Base-by-base conservation (phyloP, 2,329 filamentous ascomycete species). In the Tolypocladium nubicola region DNA sequence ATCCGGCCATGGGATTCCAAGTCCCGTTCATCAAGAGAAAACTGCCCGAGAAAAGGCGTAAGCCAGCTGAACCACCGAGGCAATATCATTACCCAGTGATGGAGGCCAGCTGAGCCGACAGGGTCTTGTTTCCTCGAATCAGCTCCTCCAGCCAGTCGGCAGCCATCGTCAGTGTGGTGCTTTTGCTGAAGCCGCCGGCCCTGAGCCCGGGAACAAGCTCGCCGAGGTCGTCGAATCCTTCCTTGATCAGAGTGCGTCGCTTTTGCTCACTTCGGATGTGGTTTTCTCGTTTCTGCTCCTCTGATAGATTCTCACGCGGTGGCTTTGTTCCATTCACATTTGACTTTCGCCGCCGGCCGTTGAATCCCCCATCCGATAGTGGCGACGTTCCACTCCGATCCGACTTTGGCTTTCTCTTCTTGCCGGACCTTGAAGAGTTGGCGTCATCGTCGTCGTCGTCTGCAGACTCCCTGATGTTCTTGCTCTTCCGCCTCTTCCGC, bases 201-300 rank as follows among this genome's bases (percentile, higher is more conserved):
- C 80, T 81, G 13, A 95, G 77, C 19, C 85, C 86, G 0, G 91
- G 90, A 0, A 96, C 88, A 26, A 95, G 76, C 35, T 84, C 79
- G 61, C 83, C 83, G n/a, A 96, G 74, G 58, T 93, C 88, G 49
- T 91, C 87, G 64, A 93, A 96, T 0, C 89, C 89, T 62, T 88
- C 82, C 67, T 90, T 88, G 65, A 93, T 93, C 52, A 91, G 76
- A 33, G 89, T 90, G 53, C 90, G 80, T 39, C 91, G 82, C 71
- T 94, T 95, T 73, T 96, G 89, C 68, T 95, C 90, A 55, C 90
- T 94, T 55, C 86, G 79, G 62, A 96, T 94, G 67, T 95, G 90
- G 63, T 96, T 96, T 65, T 86, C 86, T 52, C 89, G 80, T 71
- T 93, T 94, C 71, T 94, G 88, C 59, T 88, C 85, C 63, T 93